phyloP scores from a whole-genome alignment of 2,329 filamentous ascomycete species.

The Botryosphaeria dothidea region DNA sequence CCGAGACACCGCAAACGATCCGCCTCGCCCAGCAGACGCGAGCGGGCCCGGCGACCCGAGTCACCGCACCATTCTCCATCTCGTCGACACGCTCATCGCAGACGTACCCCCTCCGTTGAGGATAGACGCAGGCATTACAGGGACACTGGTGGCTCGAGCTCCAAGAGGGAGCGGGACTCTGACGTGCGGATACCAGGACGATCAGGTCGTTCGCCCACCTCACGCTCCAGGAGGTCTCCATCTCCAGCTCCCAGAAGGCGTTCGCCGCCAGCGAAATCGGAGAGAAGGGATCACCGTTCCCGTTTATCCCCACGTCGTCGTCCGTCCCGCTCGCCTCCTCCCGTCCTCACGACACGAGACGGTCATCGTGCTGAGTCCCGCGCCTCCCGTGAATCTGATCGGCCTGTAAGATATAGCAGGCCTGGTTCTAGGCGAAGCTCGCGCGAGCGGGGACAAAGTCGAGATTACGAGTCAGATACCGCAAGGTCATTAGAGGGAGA shows the following conservation, averaged over 20 bases:
- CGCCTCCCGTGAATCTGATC: slow-evolving; percentile 25
- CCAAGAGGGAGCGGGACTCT: slow-evolving; percentile 19
- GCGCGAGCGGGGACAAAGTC: slow-evolving; percentile 30
- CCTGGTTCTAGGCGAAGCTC: slow-evolving; percentile 30
- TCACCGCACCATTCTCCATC: slow-evolving; percentile 33
- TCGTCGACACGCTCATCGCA: slow-evolving; percentile 28
- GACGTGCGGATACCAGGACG: slow-evolving; percentile 28
- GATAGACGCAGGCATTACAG: slow-evolving; percentile 22
- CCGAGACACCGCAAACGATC: slow-evolving; percentile 35
- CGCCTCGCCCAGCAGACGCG: slow-evolving; percentile 30
- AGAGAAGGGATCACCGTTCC: slow-evolving; percentile 29
- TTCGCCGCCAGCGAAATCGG: slow-evolving; percentile 28
- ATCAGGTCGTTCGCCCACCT: slow-evolving; percentile 33
- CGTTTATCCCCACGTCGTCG: slow-evolving; percentile 27
- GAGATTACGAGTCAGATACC: slow-evolving; percentile 34
- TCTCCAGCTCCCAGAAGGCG: slow-evolving; percentile 26
- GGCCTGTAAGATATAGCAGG: slow-evolving; percentile 22
- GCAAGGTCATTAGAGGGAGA: slow-evolving; percentile 27
- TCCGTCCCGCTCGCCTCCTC: slow-evolving; percentile 31
- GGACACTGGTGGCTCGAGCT: neutral
- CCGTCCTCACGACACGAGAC: slow-evolving; percentile 23
- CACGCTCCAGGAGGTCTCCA: slow-evolving; percentile 31
- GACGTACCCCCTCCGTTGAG: slow-evolving; percentile 29
- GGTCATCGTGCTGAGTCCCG: slow-evolving; percentile 24
- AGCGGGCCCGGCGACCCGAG: slow-evolving; percentile 29